Evolutionary conservation across 139 green algal species (phyloP).

Genomic region (Chlorella sp.): DNA sequence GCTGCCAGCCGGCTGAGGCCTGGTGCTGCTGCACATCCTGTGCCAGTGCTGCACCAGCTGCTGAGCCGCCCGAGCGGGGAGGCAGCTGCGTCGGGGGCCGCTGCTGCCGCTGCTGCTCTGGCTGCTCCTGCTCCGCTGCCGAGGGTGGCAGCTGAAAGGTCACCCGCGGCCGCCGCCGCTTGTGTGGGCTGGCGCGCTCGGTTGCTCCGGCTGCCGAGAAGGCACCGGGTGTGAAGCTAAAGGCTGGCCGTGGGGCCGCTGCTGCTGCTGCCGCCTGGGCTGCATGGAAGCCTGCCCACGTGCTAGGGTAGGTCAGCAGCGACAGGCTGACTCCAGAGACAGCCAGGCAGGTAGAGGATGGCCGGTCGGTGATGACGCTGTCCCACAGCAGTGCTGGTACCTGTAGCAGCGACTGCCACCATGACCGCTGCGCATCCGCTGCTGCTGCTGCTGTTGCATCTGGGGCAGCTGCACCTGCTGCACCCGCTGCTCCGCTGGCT

Average conservation of each 20-base stretch:
- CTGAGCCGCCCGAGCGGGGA: background rate
- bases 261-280: constrained; percentile 21
- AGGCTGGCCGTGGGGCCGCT: background rate
- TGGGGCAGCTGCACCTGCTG: background rate
- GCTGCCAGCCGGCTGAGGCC: background rate
- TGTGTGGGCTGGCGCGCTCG: background rate
- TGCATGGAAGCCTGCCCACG: constrained; percentile 23
- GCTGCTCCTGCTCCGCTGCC: background rate
- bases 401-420: constrained; percentile 23
- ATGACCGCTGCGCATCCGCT: background rate
- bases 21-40: constrained; percentile 14
- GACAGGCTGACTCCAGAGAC: constrained; percentile 45
- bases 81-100: no score
- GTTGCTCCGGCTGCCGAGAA: background rate
- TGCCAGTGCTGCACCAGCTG: constrained; percentile 1
- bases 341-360: constrained; percentile 32
- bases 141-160: background rate
- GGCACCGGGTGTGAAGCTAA: background rate
- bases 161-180: constrained; percentile 18
- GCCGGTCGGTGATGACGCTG: constrained; percentile 14
- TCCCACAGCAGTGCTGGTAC: constrained; percentile 41
- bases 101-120: background rate
- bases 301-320: constrained; percentile 40
- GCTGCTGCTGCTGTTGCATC: background rate
- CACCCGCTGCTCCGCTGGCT: background rate